These are phyloP conservation scores for Puya raimondii DNA, from an alignment of 176 grass and related monocot genomes.

Conservation along the genomic window DNA sequence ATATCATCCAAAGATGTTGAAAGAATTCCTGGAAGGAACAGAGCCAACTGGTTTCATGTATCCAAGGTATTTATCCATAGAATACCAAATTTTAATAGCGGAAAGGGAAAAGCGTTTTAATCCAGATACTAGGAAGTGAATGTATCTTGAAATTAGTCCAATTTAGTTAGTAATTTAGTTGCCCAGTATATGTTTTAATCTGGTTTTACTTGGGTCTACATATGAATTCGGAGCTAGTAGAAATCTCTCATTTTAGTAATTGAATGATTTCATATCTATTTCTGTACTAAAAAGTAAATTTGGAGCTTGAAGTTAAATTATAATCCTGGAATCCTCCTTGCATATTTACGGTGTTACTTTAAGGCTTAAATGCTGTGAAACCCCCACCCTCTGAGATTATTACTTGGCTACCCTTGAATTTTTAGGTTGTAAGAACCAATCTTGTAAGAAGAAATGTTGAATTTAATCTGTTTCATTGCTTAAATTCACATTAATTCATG, in stretches of 20 bases:
- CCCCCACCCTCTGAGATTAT: too few relatives aligned
- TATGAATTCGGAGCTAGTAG: too few relatives aligned
- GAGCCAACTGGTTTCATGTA: conserved; percentile 92
- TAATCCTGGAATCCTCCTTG: too few relatives aligned
- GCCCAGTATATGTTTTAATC: not conserved
- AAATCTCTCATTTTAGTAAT: too few relatives aligned
- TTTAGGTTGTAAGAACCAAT: not conserved
- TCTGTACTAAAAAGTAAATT: too few relatives aligned
- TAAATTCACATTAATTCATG: conserved; percentile 1
- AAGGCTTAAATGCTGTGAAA: too few relatives aligned
- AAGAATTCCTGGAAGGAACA: conserved; percentile 70
- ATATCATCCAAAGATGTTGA: conserved; percentile 88
- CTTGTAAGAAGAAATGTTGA: not conserved
- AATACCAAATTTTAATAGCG: not conserved
- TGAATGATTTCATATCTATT: too few relatives aligned
- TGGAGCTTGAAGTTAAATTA: too few relatives aligned
- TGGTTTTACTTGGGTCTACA: not conserved
- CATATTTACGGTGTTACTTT: too few relatives aligned
- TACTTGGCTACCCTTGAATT: too few relatives aligned
- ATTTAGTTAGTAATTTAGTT: not conserved
- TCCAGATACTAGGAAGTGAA: not conserved
- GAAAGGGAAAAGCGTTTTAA: not conserved
- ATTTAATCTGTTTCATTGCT: not conserved
- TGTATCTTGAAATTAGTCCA: not conserved
- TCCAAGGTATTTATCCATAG: conserved; percentile 50